Evolutionary conservation across 2,329 filamentous ascomycete species (phyloP), one percentile per base, ranked within the genome.

Genomic region (Colletotrichum sp.): DNA sequence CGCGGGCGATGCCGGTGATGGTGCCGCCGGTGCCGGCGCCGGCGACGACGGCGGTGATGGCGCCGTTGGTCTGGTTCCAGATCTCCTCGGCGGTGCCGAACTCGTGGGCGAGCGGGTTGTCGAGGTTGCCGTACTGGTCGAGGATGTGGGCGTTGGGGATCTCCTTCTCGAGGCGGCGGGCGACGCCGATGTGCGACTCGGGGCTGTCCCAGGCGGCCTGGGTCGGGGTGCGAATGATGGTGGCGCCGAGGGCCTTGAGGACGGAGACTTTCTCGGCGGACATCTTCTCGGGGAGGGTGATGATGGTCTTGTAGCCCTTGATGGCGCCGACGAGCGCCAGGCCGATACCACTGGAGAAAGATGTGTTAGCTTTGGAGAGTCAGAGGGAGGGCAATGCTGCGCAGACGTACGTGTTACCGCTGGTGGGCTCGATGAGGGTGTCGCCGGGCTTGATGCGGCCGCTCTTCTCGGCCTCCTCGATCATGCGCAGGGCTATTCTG

Each of bases 271-370:
- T 99, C 87, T 99, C 97, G 64, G 96, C 95, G 2, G 96, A 98
- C 97, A 99, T 99, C 90, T 99, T 99, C 88, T 99, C 97, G 68
- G 97, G 97, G 62, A 99, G 92, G 13, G 97, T 99, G 85, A 99
- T 99, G 87, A 99, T 99, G 55, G 96, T 98, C 87, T 96, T 96
- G 90, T 99, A 99, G 79, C 96, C 96, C 89, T 98, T 99, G 82
- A 99, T 95, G 18, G 97, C 97, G 74, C 92, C 96, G 21, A 99
- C 96, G 39, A 99, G 92, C 32, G 97, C 97, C 55, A 99, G 90
- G 26, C 97, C 97, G 79, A 99, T 99, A 79, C 97, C 97, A 74
- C 88, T 90, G 69, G 3, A 21, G 8, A 0, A 16, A 34, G n/a
- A 77, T 8, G 2, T 13, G 44, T 52, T 13, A 52, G 44, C 44